Percentiles rank a stretch among this genome's conserved stretches.
phyloP scores from a whole-genome alignment of 2,329 filamentous ascomycete species.

The Rugonectria rugulosa region DNA sequence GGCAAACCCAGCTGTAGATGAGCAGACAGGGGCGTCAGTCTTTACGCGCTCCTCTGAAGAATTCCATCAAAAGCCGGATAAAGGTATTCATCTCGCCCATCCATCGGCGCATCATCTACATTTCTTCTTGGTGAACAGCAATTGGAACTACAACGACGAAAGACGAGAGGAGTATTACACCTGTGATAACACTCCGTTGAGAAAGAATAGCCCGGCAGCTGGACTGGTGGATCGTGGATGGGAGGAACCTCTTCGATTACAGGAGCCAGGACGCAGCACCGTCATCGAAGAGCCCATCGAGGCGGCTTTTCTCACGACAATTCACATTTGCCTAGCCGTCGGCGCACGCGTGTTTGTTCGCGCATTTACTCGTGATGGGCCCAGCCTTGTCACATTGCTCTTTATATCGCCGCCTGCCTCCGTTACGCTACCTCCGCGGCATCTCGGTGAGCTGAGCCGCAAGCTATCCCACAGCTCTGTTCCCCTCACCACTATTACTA shows the following conservation, averaged over 20 bases:
- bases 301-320: conserved; percentile 19
- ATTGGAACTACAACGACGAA: not conserved
- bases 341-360: conserved; percentile 25
- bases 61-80: not conserved
- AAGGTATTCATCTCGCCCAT: too few species aligned
- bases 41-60: not conserved
- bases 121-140: too few species aligned
- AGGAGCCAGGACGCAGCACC: conserved; percentile 3
- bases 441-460: conserved; percentile 15
- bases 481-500: conserved; percentile 15
- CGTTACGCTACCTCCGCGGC: conserved; percentile 6
- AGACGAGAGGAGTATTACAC: not conserved
- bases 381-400: conserved; percentile 22
- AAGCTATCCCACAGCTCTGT: not conserved
- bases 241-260: not conserved
- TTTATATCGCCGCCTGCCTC: conserved; percentile 11
- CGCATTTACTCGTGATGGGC: conserved; percentile 34
- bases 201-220: not conserved
- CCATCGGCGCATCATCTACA: not conserved
- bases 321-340: conserved; percentile 10
- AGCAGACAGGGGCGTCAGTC: not conserved
- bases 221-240: not conserved
- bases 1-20: not conserved
- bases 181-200: not conserved
- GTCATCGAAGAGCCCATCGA: conserved; percentile 20